Conservation (phyloP, 2,329 filamentous ascomycete genomes). For the Neospermospora avenae region DNA sequence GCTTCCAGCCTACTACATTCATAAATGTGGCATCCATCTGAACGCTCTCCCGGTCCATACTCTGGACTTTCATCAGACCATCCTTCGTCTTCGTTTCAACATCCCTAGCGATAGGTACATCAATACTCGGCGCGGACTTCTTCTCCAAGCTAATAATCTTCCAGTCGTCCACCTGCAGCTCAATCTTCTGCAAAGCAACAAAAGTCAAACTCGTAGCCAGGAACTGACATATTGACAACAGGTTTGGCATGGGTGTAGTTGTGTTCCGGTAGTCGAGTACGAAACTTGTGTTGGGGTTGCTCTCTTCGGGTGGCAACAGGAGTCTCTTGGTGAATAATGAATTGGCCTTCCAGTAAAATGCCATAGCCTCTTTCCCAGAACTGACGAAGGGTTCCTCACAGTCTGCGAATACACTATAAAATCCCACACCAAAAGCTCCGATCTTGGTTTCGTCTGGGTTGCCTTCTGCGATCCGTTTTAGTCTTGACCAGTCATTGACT, state of each 20-base stretch:
- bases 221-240: conserved; percentile 87
- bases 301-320: conserved; percentile 64
- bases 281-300: conserved; percentile 77
- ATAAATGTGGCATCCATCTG: conserved; percentile 92
- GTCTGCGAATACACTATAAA: conserved; percentile 97
- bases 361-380: conserved; percentile 90
- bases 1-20: conserved; percentile 82
- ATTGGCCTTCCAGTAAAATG: conserved; percentile 99
- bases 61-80: conserved; percentile 79
- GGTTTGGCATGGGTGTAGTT: conserved; percentile 79
- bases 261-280: conserved; percentile 90
- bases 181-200: conserved; percentile 81
- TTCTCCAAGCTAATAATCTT: conserved; percentile 76
- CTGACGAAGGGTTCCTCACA: conserved; percentile 97
- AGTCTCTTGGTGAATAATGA: conserved; percentile 89
- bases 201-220: conserved; percentile 94
- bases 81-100: conserved; percentile 81
- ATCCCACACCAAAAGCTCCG: conserved; percentile 95
- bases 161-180: conserved; percentile 88
- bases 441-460: conserved; percentile 99
- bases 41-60: conserved; percentile 80
- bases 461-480: conserved; percentile 97
- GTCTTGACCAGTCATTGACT: conserved; percentile 83
- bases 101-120: conserved; percentile 71
- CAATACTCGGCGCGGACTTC: conserved; percentile 75